phyloP scores from a whole-genome alignment of 2,329 filamentous ascomycete species.

The Talaromyces sp. region DNA sequence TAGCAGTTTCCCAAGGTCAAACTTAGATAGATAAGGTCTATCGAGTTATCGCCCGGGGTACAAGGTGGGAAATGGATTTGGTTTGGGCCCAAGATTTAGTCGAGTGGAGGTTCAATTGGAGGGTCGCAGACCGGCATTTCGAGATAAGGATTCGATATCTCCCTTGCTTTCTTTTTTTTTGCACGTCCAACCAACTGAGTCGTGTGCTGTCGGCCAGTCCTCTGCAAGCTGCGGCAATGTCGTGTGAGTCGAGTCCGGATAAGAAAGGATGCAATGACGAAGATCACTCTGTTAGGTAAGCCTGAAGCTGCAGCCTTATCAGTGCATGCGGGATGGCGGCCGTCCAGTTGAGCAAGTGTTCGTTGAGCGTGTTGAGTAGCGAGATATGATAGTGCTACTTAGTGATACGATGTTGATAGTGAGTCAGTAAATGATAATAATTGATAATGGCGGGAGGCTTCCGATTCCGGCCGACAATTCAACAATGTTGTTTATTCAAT shows the following conservation, averaged over 20 bases:
- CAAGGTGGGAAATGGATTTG: neutral
- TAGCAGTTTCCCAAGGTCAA: neutral
- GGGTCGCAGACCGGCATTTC: conserved; percentile 1
- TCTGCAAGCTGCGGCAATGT: neutral
- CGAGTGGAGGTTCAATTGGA: conserved; percentile 11
- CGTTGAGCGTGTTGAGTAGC: neutral
- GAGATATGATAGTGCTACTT: neutral
- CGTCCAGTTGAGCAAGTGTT: neutral
- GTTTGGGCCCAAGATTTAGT: neutral
- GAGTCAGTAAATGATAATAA: neutral
- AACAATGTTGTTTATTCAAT: neutral
- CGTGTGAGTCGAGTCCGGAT: conserved; percentile 1
- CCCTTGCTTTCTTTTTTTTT: neutral
- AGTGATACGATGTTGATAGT: neutral
- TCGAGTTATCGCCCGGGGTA: neutral
- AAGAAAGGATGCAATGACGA: neutral
- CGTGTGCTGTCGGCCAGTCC: neutral
- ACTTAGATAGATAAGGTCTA: conserved; percentile 1
- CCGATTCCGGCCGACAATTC: conserved; percentile 6
- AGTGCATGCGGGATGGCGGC: conserved; percentile 7
- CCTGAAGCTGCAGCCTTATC: conserved; percentile 9
- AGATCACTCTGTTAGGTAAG: conserved; percentile 7
- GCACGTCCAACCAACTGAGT: neutral
- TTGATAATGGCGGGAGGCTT: conserved; percentile 2
- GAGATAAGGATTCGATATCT: conserved; percentile 1